A percentile compares a stretch with the other conserved stretches of the same genome.
Conservation (phyloP, 2,329 filamentous ascomycete genomes). For the Ustulina deusta region DNA sequence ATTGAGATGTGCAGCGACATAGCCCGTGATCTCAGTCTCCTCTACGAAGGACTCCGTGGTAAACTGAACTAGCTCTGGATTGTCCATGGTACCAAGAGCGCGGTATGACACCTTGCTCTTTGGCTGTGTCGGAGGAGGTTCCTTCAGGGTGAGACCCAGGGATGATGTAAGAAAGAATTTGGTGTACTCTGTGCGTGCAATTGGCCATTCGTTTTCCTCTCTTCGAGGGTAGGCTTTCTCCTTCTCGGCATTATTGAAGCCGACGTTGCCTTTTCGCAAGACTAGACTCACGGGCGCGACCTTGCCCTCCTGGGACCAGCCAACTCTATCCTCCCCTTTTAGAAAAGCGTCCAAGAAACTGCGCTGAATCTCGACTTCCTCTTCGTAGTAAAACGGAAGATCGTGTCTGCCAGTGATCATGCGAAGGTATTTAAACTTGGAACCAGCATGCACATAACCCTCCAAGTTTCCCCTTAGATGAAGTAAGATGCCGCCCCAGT, state of each 20-base stretch:
- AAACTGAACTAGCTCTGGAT: constrained; percentile 68
- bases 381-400: constrained; percentile 77
- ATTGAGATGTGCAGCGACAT: constrained; percentile 72
- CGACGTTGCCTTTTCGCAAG: constrained; percentile 74
- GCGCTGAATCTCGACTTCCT: constrained; percentile 75
- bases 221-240: constrained; percentile 68
- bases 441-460: constrained; percentile 72
- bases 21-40: constrained; percentile 77
- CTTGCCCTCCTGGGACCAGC: constrained; percentile 67
- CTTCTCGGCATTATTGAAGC: constrained; percentile 71
- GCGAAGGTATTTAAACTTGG: constrained; percentile 74
- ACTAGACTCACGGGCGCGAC: constrained; percentile 70
- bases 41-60: constrained; percentile 66
- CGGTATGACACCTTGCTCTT: constrained; percentile 63
- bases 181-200: constrained; percentile 73
- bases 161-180: constrained; percentile 69
- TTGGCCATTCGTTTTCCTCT: constrained; percentile 73
- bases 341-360: constrained; percentile 79
- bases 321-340: constrained; percentile 71
- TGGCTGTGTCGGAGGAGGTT: neutral
- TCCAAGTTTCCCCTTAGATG: constrained; percentile 77
- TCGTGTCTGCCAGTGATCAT: constrained; percentile 79
- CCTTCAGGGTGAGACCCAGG: constrained; percentile 51
- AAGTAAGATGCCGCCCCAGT: constrained; percentile 77
- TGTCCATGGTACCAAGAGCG: constrained; percentile 68